Evolutionary conservation across 2,329 filamentous ascomycete genomes (phyloP).

Genomic region (Cercospora sojina): DNA sequence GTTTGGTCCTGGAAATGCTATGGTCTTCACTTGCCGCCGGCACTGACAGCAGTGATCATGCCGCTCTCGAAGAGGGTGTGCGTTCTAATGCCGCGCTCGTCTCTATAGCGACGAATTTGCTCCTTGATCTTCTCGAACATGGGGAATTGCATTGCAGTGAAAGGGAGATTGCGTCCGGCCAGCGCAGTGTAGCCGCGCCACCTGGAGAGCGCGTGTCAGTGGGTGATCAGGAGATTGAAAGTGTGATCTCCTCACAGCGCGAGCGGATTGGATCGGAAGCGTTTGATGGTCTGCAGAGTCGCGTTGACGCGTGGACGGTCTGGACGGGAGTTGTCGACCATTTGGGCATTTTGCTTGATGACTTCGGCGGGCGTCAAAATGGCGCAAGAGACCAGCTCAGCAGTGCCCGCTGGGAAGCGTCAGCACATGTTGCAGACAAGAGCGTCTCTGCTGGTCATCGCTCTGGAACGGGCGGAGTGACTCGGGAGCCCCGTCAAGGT

Average conservation of each 20-base stretch:
- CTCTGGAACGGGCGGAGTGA: too few species aligned
- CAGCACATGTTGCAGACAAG: too few species aligned
- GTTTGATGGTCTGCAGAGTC: constrained; percentile 57
- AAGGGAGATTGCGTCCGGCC: constrained; percentile 78
- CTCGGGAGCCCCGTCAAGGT: too few species aligned
- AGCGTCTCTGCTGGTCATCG: too few species aligned
- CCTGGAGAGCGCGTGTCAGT: not conserved
- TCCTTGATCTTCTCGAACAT: constrained; percentile 72
- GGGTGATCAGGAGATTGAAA: not conserved
- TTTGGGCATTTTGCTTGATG: constrained; percentile 91
- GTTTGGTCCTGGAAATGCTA: not conserved
- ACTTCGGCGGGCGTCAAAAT: constrained; percentile 88
- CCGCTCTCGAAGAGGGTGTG: constrained; percentile 63
- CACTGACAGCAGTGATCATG: constrained; percentile 69
- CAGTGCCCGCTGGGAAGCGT: constrained; percentile 54
- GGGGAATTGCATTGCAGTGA: constrained; percentile 85
- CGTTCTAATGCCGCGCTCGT: constrained; percentile 40
- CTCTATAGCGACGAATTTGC: constrained; percentile 50
- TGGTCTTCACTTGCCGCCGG: constrained; percentile 50
- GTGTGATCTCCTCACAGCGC: constrained; percentile 38
- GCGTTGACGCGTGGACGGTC: constrained; percentile 43
- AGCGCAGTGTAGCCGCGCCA: constrained; percentile 78
- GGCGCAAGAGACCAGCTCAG: constrained; percentile 80
- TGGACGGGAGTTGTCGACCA: constrained; percentile 56
- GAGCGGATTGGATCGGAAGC: constrained; percentile 57